Evolutionary conservation across 2,329 filamentous ascomycete genomes (phyloP).

Genomic region (Talaromyces sp.): DNA sequence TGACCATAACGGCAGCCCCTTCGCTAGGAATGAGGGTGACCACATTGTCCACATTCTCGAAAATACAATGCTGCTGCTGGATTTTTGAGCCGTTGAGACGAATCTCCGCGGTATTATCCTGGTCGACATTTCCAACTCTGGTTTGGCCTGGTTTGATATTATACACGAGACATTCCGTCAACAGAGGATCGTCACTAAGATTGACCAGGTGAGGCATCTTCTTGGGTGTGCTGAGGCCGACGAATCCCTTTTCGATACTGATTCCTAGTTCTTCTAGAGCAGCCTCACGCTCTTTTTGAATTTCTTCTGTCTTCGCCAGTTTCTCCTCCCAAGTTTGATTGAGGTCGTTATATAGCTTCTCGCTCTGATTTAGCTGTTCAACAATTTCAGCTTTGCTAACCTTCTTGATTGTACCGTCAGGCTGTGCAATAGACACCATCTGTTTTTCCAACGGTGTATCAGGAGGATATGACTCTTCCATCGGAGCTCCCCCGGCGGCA

Average conservation of each 20-base stretch:
- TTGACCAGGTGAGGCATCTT: conserved; percentile 99
- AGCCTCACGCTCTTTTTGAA: conserved; percentile 93
- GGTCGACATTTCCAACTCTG: conserved; percentile 89
- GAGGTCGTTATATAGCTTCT: conserved; percentile 90
- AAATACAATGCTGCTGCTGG: conserved; percentile 83
- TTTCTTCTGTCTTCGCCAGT: conserved; percentile 86
- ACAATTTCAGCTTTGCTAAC: conserved; percentile 98
- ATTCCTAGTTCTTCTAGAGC: conserved; percentile 95
- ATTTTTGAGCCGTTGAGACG: conserved; percentile 91
- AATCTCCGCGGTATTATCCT: conserved; percentile 78
- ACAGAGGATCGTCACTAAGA: conserved; percentile 84
- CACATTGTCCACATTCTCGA: conserved; percentile 87
- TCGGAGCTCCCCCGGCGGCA: conserved; percentile 43
- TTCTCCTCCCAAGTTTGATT: conserved; percentile 99
- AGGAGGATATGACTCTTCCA: conserved; percentile 82
- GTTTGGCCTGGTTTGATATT: conserved; percentile 95
- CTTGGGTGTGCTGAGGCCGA: conserved; percentile 91
- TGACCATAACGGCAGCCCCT: conserved; percentile 97
- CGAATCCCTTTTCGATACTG: conserved; percentile 97
- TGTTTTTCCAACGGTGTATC: conserved; percentile 92
- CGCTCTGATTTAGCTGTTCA: conserved; percentile 90
- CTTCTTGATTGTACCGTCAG: conserved; percentile 84
- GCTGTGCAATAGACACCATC: conserved; percentile 84
- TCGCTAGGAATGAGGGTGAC: conserved; percentile 88
- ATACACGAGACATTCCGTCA: conserved; percentile 95